Conservation (phyloP, 164 flowering plant species). For the Liriodendron chinense region DNA sequence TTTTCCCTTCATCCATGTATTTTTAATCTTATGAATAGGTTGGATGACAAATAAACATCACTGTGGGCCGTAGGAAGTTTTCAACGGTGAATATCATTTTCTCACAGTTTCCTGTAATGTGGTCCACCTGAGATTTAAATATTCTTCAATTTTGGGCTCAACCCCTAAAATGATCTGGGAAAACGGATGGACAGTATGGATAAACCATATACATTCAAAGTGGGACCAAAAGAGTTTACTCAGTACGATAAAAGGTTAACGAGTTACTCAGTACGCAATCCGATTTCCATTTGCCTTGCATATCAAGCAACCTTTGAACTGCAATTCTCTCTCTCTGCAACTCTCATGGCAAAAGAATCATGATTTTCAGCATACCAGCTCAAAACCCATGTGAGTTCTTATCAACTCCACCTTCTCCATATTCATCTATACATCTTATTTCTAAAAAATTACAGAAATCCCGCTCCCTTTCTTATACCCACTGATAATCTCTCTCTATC, state of each 20-base stretch:
- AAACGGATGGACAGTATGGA: neutral
- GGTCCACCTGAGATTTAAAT: no score
- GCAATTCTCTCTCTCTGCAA: slow-evolving; percentile 15
- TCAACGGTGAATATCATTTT: no score
- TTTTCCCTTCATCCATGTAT: no score
- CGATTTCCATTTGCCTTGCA: slow-evolving; percentile 61
- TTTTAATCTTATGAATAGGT: no score
- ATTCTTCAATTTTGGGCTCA: neutral
- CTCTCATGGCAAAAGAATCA: slow-evolving; percentile 78
- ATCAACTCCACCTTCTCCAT: slow-evolving; percentile 22
- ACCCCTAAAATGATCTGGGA: no score
- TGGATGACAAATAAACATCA: no score
- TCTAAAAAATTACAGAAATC: neutral
- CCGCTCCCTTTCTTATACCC: neutral
- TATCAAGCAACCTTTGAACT: slow-evolving; percentile 68
- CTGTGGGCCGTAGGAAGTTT: no score
- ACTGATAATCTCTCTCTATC: neutral
- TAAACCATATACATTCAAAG: neutral
- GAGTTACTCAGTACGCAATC: neutral
- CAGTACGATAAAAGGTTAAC: neutral
- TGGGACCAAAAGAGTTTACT: neutral
- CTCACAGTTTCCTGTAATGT: no score
- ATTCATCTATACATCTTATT: neutral
- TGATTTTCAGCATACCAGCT: slow-evolving; percentile 61
- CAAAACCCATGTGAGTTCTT: slow-evolving; percentile 79